Evolutionary conservation across 2,329 filamentous ascomycete species (phyloP).

Genomic region (Diatrype stigma): DNA sequence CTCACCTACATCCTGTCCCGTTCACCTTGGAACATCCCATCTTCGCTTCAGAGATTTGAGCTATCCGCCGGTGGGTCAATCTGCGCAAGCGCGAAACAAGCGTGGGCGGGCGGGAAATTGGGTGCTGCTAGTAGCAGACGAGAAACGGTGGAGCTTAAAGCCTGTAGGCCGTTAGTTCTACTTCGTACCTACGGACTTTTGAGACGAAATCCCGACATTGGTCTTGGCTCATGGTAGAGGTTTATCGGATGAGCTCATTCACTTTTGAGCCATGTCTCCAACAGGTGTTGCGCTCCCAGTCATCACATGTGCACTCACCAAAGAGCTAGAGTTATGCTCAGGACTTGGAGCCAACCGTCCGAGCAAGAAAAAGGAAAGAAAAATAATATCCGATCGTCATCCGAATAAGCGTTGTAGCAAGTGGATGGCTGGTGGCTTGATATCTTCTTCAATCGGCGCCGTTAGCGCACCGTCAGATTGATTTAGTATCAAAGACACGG

Average conservation of each 20-base stretch:
- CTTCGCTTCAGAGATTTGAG: background rate
- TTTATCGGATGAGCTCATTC: too few species aligned
- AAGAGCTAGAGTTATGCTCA: too few species aligned
- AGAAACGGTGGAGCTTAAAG: conserved; percentile 6
- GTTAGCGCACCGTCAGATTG: background rate
- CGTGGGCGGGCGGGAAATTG: conserved; percentile 15
- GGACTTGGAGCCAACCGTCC: too few species aligned
- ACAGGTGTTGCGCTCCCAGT: too few species aligned
- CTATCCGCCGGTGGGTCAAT: background rate
- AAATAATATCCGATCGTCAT: background rate
- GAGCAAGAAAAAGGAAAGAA: too few species aligned
- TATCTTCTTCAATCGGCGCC: background rate
- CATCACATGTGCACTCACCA: too few species aligned
- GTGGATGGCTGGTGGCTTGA: background rate
- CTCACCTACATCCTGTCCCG: background rate
- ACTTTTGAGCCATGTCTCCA: too few species aligned
- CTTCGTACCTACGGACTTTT: background rate
- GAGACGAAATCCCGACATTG: too few species aligned
- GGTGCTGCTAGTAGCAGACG: conserved; percentile 4
- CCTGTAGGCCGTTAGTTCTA: background rate
- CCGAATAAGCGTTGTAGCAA: background rate
- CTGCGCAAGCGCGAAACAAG: conserved; percentile 10
- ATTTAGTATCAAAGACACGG: background rate
- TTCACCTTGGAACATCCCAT: background rate
- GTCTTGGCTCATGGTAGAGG: too few species aligned